Conservation (phyloP, 2,329 filamentous ascomycete species). For the Colletotrichum chrysophilum region DNA sequence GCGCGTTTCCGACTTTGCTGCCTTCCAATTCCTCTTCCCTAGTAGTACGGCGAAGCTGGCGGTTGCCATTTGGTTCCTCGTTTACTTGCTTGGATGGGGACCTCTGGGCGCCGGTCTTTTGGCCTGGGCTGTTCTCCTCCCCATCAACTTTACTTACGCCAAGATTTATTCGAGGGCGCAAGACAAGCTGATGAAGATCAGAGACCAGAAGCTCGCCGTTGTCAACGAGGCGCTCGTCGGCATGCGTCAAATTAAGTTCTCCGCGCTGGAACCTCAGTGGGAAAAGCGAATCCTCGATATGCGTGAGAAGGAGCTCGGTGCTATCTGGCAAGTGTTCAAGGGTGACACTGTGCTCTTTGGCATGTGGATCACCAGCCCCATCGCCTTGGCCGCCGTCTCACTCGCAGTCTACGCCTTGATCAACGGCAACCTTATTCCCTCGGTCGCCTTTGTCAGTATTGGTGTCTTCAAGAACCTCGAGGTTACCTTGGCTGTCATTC, state of each 20-base stretch:
- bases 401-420: constrained; percentile 71
- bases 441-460: constrained; percentile 80
- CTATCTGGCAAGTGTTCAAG: constrained; percentile 70
- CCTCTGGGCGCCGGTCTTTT: constrained; percentile 69
- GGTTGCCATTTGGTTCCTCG: constrained; percentile 70
- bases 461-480: constrained; percentile 78
- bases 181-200: constrained; percentile 74
- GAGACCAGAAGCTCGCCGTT: constrained; percentile 77
- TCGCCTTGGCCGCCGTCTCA: constrained; percentile 74
- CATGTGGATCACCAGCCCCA: constrained; percentile 77
- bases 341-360: constrained; percentile 67
- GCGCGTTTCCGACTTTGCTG: constrained; percentile 71
- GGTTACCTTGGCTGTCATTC: constrained; percentile 71
- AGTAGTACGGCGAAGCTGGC: constrained; percentile 67
- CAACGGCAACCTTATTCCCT: constrained; percentile 68
- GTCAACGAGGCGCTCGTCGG: constrained; percentile 80
- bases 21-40: constrained; percentile 69
- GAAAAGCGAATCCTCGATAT: constrained; percentile 67
- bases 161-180: constrained; percentile 69
- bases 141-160: constrained; percentile 71
- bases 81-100: constrained; percentile 75
- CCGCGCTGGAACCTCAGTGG: constrained; percentile 78
- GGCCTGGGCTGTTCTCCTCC: constrained; percentile 68
- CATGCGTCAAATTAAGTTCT: constrained; percentile 86
- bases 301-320: constrained; percentile 70